These are phyloP conservation scores for Rhododendron henanense DNA, from an alignment of 148 eudicot species.

Conservation along the genomic window DNA sequence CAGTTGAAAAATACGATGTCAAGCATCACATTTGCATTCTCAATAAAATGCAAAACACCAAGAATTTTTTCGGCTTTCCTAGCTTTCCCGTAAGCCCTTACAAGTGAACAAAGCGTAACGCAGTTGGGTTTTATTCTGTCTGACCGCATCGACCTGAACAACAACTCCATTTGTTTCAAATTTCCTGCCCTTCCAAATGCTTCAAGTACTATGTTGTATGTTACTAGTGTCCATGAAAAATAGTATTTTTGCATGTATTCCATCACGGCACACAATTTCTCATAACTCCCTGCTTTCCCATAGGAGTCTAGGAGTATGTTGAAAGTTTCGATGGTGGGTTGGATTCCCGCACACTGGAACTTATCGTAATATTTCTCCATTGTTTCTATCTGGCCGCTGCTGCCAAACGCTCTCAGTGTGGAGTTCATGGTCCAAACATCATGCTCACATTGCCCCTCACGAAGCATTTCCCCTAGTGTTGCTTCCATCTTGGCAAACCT, in stretches of 20 bases:
- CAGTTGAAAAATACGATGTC: conserved; percentile 83
- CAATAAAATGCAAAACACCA: conserved; percentile 51
- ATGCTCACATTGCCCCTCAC: conserved; percentile 51
- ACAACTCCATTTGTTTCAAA: conserved; percentile 68
- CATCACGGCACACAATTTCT: conserved; percentile 89
- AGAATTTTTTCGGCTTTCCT: conserved; percentile 59
- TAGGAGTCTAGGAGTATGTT: conserved; percentile 81
- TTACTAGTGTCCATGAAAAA: conserved; percentile 78
- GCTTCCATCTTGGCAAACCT: conserved; percentile 92
- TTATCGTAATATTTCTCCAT: conserved; percentile 95
- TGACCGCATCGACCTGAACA: conserved; percentile 70
- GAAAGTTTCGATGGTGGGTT: conserved; percentile 80
- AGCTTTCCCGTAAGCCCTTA: conserved; percentile 75
- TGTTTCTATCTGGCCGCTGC: conserved; percentile 81
- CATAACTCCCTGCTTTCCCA: conserved; percentile 61
- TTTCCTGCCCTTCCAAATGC: conserved; percentile 86
- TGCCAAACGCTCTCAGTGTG: conserved; percentile 81
- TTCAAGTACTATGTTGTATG: conserved; percentile 81
- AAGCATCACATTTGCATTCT: conserved; percentile 64
- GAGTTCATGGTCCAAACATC: conserved; percentile 98
- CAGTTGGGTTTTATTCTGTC: conserved; percentile 80
- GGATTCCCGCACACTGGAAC: conserved; percentile 74
- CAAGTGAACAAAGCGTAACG: conserved; percentile 80
- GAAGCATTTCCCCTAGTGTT: conserved; percentile 72
- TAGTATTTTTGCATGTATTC: conserved; percentile 88